Evolutionary conservation across 495 filamentous ascomycete genomes (phyloP).

Genomic region (Parathielavia hyrcaniae): DNA sequence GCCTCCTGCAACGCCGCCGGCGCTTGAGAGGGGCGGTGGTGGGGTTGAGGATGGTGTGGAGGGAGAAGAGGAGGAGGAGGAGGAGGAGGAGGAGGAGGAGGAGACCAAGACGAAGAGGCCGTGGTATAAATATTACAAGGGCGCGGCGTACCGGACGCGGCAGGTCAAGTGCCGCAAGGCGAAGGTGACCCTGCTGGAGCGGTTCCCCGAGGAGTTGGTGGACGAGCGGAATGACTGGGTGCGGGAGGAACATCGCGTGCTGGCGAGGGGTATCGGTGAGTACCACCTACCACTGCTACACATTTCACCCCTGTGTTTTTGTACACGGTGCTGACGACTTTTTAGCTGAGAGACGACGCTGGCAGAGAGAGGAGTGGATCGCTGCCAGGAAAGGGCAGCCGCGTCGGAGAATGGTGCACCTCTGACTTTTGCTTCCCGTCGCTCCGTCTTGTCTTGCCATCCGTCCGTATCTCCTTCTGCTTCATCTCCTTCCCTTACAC

Average conservation of each 20-base stretch:
- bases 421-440: neutral
- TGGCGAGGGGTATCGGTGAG: conserved; percentile 34
- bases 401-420: neutral
- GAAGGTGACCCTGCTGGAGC: conserved; percentile 23
- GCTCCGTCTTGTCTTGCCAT: neutral
- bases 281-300: conserved; percentile 1
- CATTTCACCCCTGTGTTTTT: neutral
- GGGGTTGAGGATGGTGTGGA: too few species aligned
- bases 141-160: conserved; percentile 9
- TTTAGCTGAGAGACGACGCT: conserved; percentile 7
- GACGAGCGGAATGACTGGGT: conserved; percentile 36
- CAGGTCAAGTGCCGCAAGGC: conserved; percentile 11
- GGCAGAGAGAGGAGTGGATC: conserved; percentile 15
- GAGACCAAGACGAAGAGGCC: conserved; percentile 11
- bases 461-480: neutral
- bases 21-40: too few species aligned
- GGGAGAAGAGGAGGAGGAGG: neutral
- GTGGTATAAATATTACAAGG: conserved; percentile 21
- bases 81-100: neutral
- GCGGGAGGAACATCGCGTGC: conserved; percentile 21
- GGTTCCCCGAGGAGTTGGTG: conserved; percentile 39
- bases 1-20: neutral
- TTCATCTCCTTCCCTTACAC: neutral
- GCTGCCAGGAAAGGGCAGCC: conserved; percentile 3
- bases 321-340: conserved; percentile 5